Conservation (phyloP, 805 yeast species). For the Metschnikowia koreensis region DNA sequence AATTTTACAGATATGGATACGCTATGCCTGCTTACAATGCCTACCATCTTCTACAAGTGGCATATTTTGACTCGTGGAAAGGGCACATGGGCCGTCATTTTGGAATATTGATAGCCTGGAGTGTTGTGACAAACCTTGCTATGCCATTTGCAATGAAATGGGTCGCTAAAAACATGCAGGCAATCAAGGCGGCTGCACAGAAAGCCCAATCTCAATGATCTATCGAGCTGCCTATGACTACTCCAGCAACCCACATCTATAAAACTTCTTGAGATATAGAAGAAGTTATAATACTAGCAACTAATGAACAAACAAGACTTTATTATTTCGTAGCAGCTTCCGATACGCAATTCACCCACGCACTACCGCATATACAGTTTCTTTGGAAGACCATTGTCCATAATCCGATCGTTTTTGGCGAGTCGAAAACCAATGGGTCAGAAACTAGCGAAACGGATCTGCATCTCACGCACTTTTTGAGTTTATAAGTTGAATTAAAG, state of each 20-base stretch:
- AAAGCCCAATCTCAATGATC: not conserved
- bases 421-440: constrained; percentile 39
- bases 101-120: constrained; percentile 34
- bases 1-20: constrained; percentile 35
- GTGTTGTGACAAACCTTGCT: constrained; percentile 23
- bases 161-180: constrained; percentile 10
- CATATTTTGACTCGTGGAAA: constrained; percentile 33
- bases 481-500: constrained; percentile 12
- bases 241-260: too few relatives aligned
- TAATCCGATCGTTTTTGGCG: constrained; percentile 30
- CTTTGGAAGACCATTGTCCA: constrained; percentile 71
- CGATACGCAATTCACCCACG: constrained; percentile 52
- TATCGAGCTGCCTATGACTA: not conserved
- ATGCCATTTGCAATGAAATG: constrained; percentile 29
- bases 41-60: constrained; percentile 31
- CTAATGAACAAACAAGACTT: not conserved
- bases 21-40: constrained; percentile 35
- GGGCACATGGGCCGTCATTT: constrained; percentile 33
- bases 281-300: too few relatives aligned
- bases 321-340: not conserved
- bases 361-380: constrained; percentile 75
- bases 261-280: too few relatives aligned
- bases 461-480: constrained; percentile 43
- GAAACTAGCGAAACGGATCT: constrained; percentile 40
- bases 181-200: constrained; percentile 8